Evolutionary conservation across 202 grass and related monocot species (phyloP), one percentile per base, ranked within the genome.

Genomic region (Schoenoplectus triqueter): DNA sequence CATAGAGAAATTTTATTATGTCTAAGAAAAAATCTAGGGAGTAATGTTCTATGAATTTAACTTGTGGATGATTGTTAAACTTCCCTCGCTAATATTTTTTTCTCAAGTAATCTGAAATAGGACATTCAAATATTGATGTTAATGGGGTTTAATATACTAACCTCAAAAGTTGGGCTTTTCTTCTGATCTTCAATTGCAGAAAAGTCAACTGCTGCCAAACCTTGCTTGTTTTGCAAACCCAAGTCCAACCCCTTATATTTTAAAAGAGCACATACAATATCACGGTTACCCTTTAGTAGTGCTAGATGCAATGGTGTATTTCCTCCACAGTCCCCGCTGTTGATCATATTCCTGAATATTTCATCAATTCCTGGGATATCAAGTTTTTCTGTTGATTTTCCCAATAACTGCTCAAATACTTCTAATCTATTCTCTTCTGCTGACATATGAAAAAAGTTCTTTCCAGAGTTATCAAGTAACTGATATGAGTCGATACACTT

Each of bases 251-350:
- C 44, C 81, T 73, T 95, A 64, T 85, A 88, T 73, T 63, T 42
- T 64, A 92, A 74, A 22, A 95, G 67, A 86, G 88, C 78, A 65
- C 82, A 74, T 40, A 92, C 85, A 66, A 88, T 87, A 63, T 62
- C 57, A 48, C 86, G 70, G 40, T 90, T 80, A 59, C 82, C 59
- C 55, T 86, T 90, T 69, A 85, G 75, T 9, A 87, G 87, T n/a
- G 90, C 92, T 69, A 89, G 84, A 82, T 92, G 92, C 11, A 95
- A 77, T 60, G 87, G 88, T 82, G 90, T 95, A 70, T 95, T 92
- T 6, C 92, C 90, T 61, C 86, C 70, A 82, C 80, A 67, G 77
- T 95, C 90, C 82, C 84, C 83, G 69, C 40, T 73, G 88, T 90
- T 92, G 10, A 84, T 42, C 88, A 95, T 84, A 76, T 89, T 92